Percentiles rank a stretch among this genome's conserved stretches.
phyloP scores from a whole-genome alignment of 164 flowering plant genomes.

The Tetracentron sinense region DNA sequence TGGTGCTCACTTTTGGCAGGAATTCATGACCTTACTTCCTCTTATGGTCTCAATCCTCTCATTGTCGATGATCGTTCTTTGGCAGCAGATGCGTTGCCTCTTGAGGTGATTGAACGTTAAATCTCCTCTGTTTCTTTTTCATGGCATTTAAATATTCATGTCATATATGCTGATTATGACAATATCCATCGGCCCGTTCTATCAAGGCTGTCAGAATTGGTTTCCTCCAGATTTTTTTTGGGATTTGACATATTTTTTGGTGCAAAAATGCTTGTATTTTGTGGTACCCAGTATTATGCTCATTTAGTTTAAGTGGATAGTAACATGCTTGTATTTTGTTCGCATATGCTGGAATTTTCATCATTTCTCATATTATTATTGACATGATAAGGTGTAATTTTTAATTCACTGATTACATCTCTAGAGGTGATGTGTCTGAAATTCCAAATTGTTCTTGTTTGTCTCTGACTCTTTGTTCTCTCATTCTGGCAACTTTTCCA shows the following conservation, averaged over 20 bases:
- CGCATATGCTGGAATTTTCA: not conserved
- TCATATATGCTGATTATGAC: not conserved
- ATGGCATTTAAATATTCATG: not conserved
- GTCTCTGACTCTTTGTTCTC: conserved; percentile 4
- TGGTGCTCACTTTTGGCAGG: conserved; percentile 99
- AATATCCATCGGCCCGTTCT: not conserved
- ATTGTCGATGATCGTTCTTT: conserved; percentile 86
- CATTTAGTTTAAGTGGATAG: not conserved
- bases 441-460: not conserved
- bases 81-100: conserved; percentile 95
- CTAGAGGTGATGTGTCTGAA: not conserved
- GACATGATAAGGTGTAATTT: not conserved
- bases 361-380: too few relatives aligned
- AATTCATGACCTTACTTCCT: conserved; percentile 86
- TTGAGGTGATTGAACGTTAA: conserved; percentile 60
- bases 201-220: not conserved
- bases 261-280: not conserved
- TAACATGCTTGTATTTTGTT: not conserved
- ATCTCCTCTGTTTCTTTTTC: not conserved
- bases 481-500: not conserved
- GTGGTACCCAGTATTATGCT: not conserved
- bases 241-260: not conserved
- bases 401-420: too few relatives aligned
- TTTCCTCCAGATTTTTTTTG: not conserved
- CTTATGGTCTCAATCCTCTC: conserved; percentile 91